Evolutionary conservation across 352 stramenopile genomes (phyloP).

Genomic region (Pythium chondricola): DNA sequence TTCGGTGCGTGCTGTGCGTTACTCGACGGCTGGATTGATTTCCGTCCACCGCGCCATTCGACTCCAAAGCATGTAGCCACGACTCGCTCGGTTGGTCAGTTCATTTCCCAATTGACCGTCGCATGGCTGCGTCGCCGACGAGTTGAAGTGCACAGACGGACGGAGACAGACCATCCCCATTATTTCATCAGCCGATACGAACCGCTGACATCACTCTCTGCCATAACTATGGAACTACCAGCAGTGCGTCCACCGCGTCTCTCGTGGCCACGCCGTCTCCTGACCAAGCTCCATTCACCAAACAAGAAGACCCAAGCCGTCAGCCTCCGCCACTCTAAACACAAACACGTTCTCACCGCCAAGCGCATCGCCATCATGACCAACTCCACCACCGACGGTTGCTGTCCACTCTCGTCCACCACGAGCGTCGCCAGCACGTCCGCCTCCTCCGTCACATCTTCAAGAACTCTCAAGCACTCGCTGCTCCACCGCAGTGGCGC

Average conservation of each 20-base stretch:
- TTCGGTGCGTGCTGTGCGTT: no score
- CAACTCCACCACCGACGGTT: neutral
- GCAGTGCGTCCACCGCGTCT: constrained; percentile 20
- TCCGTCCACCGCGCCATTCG: no score
- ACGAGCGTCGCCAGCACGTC: constrained; percentile 14
- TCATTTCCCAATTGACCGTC: no score
- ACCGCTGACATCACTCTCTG: constrained; percentile 7
- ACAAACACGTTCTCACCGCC: neutral
- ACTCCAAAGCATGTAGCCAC: no score
- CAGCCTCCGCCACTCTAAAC: neutral
- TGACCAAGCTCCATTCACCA: constrained; percentile 11
- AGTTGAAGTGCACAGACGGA: no score
- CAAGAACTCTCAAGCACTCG: neutral
- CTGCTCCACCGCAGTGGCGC: no score
- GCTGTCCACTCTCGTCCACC: neutral
- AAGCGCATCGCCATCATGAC: neutral
- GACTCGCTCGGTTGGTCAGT: no score
- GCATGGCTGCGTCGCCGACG: no score
- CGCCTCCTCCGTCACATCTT: neutral
- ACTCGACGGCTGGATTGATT: no score
- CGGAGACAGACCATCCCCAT: neutral
- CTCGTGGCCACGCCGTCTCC: constrained; percentile 16
- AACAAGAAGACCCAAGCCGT: neutral
- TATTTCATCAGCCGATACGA: constrained; percentile 9
- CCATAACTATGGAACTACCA: constrained; percentile 20